phyloP scores from a whole-genome alignment of 2,329 filamentous ascomycete genomes.

The Anisogramma anomala region DNA sequence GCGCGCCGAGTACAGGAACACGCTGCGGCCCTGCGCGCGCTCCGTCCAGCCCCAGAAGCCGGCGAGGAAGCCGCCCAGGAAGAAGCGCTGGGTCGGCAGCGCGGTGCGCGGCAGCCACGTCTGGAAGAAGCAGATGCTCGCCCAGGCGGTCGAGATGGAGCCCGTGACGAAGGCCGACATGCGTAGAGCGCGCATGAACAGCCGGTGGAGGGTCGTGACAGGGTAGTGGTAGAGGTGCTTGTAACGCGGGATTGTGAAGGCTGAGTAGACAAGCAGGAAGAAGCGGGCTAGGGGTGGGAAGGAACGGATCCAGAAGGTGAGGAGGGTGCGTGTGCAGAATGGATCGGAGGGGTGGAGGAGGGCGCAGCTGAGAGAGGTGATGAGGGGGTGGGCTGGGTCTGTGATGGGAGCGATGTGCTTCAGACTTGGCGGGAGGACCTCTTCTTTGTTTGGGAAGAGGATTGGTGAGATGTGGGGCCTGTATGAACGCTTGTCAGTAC shows the following conservation, averaged over 20 bases:
- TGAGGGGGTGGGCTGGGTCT: constrained; percentile 74
- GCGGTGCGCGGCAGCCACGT: constrained; percentile 60
- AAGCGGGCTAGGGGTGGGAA: constrained; percentile 71
- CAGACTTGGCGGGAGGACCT: constrained; percentile 55
- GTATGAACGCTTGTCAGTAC: constrained; percentile 12
- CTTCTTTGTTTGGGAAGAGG: constrained; percentile 61
- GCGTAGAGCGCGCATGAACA: constrained; percentile 59
- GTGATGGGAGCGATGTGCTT: constrained; percentile 63
- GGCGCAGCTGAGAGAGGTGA: constrained; percentile 76
- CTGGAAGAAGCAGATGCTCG: constrained; percentile 81
- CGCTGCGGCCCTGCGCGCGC: constrained; percentile 47
- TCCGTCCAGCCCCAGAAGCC: constrained; percentile 79
- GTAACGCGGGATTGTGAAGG: constrained; percentile 58
- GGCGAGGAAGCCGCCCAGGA: constrained; percentile 74
- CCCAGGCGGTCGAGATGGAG: constrained; percentile 80
- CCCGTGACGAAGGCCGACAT: constrained; percentile 70
- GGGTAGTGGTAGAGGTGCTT: constrained; percentile 59
- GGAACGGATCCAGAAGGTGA: constrained; percentile 75
- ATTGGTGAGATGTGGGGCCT: constrained; percentile 75
- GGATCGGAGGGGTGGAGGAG: constrained; percentile 79
- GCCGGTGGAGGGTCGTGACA: constrained; percentile 49
- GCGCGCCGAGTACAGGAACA: constrained; percentile 70
- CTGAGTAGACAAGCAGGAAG: constrained; percentile 63
- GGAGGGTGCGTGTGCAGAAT: constrained; percentile 74
- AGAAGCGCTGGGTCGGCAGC: constrained; percentile 76